Conservation (phyloP, 1,139 yeast species). For the Hansenula sp. region DNA sequence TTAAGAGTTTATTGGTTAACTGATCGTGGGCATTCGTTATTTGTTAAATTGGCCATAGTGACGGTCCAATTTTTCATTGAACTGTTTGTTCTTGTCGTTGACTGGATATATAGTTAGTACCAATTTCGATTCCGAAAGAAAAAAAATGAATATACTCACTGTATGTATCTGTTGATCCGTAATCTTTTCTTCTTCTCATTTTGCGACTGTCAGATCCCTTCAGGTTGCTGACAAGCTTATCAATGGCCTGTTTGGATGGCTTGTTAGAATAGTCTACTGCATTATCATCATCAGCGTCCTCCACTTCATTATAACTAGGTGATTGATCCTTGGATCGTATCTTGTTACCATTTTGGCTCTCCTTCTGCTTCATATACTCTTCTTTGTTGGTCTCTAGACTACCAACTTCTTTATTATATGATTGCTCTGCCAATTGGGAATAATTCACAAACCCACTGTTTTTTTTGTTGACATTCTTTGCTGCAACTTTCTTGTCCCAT, state of each 20-base stretch:
- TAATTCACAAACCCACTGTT: slow-evolving; percentile 26
- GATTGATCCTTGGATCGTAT: slow-evolving; percentile 10
- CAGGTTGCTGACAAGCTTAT: slow-evolving; percentile 36
- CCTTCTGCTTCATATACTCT: slow-evolving; percentile 33
- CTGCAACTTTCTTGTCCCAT: slow-evolving; percentile 49
- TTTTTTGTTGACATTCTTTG: slow-evolving; percentile 18
- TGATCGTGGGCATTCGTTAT: neutral
- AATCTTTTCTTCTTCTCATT: slow-evolving; percentile 32
- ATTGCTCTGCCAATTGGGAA: slow-evolving; percentile 47
- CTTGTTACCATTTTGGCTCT: slow-evolving; percentile 25
- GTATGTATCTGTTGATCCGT: slow-evolving; percentile 29
- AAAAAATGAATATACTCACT: slow-evolving; percentile 10
- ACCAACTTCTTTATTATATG: slow-evolving; percentile 25
- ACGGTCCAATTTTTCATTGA: slow-evolving; percentile 67
- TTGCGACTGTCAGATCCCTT: slow-evolving; percentile 25
- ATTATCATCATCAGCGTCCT: slow-evolving; percentile 15
- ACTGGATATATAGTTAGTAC: slow-evolving; percentile 32
- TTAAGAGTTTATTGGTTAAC: too few relatives aligned
- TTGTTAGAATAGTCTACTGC: slow-evolving; percentile 20
- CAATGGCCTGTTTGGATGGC: slow-evolving; percentile 37
- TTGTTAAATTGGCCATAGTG: slow-evolving; percentile 45
- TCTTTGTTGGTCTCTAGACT: slow-evolving; percentile 28
- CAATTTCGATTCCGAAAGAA: neutral
- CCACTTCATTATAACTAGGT: slow-evolving; percentile 3
- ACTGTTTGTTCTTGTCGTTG: slow-evolving; percentile 76